Base-by-base conservation (phyloP, 139 green algal species). In the Monoraphidium neglectum region DNA sequence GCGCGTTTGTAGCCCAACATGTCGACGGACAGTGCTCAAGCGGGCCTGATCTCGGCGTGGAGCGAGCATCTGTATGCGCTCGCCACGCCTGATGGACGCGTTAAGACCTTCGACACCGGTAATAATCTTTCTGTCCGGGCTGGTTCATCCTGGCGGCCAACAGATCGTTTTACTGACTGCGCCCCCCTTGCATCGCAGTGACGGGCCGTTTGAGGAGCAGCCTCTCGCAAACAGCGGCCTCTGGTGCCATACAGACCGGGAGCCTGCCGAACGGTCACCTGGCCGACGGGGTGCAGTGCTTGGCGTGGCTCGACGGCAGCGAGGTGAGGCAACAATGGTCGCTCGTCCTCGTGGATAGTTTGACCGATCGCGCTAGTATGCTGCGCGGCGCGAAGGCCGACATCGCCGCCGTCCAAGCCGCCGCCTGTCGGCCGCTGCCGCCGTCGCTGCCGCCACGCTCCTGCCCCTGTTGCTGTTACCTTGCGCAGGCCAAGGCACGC, bases 21-120 rank as follows among this genome's bases (percentile, higher is more conserved):
- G 43, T 51, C 43, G 43, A 12, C n/a, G n/a, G n/a, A n/a, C n/a
- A n/a, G 43, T 12, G 43, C 43, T 8, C 43, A 51, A 12, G 43
- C 8, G 43, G 43, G 43, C 43, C 43, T 51, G 43, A 8, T 51
- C 8, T 8, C 8, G 43, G 43, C 43, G 8, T 51, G 43, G 43
- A 12, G 8, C 8, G 43, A 12, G 43, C 43, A 51, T 12, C 43
- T 51, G 13, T 76, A 74, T 46, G 79, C 72, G 1, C 49, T 84
- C 8, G 71, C 35, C 16, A 77, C 72, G 2, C 56, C 72, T 23
- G 79, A 84, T 40, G 79, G 79, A 23, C 68, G 79, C 28, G 49
- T 84, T 4, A 74, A 70, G 47, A 84, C 67, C 36, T 84, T 70
- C 59, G 73, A 84, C 51, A 84, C 79, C 70, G 79, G 79, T 84